These are phyloP conservation scores for Leccinellum rugosiceps DNA, from an alignment of 768 basidiomycete genomes.

Conservation along the genomic window DNA sequence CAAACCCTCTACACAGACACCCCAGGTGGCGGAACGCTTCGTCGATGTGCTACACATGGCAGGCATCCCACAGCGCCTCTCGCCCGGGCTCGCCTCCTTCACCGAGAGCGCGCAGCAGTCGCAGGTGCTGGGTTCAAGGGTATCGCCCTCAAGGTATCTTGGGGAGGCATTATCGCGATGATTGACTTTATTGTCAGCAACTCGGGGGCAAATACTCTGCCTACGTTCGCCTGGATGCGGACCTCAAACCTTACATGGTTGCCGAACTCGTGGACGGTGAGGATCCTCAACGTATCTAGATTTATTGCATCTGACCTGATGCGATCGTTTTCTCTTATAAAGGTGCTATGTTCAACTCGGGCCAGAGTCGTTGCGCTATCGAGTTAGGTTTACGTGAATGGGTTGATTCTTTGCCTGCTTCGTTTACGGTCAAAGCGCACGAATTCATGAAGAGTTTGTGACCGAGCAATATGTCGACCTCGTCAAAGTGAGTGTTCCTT, in stretches of 20 bases:
- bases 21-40: conserved; percentile 81
- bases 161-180: background rate
- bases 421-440: conserved; percentile 50
- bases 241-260: conserved; percentile 78
- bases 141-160: conserved; percentile 73
- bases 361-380: conserved; percentile 93
- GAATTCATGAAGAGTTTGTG: conserved; percentile 76
- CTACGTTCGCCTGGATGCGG: conserved; percentile 85
- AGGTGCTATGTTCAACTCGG: conserved; percentile 96
- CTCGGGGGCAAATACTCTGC: conserved; percentile 98
- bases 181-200: conserved; percentile 37
- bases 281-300: conserved; percentile 4
- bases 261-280: conserved; percentile 88
- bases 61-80: conserved; percentile 76
- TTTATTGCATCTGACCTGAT: background rate
- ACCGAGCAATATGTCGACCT: conserved; percentile 58
- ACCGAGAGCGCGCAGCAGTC: conserved; percentile 75
- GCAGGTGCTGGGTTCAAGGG: conserved; percentile 76
- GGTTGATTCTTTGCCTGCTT: background rate
- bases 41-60: conserved; percentile 64
- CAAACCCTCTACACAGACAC: conserved; percentile 97
- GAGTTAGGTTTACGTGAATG: conserved; percentile 52
- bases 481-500: conserved; percentile 53
- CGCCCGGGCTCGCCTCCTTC: conserved; percentile 66
- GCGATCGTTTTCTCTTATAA: background rate